Evolutionary conservation across 495 filamentous ascomycete species (phyloP).

Genomic region (Pseudotulostoma volvatum): DNA sequence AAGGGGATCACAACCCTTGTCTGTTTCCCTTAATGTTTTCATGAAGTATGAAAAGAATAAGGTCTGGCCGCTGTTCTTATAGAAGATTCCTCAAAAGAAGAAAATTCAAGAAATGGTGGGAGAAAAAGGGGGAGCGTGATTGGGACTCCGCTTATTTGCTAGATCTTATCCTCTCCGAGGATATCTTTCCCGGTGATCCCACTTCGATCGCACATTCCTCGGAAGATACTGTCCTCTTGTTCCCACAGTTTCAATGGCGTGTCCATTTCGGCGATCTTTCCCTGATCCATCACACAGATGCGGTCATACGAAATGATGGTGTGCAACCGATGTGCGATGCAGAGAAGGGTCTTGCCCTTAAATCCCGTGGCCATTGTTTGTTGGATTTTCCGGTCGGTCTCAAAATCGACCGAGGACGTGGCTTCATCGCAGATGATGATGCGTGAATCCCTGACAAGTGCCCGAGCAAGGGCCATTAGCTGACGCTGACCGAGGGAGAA

Average conservation of each 20-base stretch:
- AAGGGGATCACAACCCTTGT: too few relatives aligned
- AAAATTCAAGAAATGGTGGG: too few relatives aligned
- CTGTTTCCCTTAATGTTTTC: too few relatives aligned
- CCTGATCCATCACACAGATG: slow-evolving; percentile 89
- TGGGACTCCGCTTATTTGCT: too few relatives aligned
- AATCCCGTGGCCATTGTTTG: slow-evolving; percentile 76
- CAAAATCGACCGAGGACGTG: slow-evolving; percentile 83
- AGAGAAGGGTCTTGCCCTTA: slow-evolving; percentile 74
- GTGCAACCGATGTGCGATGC: slow-evolving; percentile 84
- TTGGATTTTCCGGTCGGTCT: slow-evolving; percentile 93
- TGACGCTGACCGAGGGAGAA: slow-evolving; percentile 95
- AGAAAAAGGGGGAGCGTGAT: too few relatives aligned
- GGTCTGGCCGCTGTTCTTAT: too few relatives aligned
- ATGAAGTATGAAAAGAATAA: too few relatives aligned
- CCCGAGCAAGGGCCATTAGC: slow-evolving; percentile 84
- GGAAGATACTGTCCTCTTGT: slow-evolving; percentile 54
- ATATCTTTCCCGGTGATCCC: slow-evolving; percentile 72
- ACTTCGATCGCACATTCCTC: slow-evolving; percentile 81
- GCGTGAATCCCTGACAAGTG: slow-evolving; percentile 66
- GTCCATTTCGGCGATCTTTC: slow-evolving; percentile 71
- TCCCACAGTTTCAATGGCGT: slow-evolving; percentile 57
- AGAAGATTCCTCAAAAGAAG: too few relatives aligned
- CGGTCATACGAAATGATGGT: slow-evolving; percentile 92
- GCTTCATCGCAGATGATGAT: slow-evolving; percentile 97
- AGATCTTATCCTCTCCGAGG: slow-evolving; percentile 6